Evolutionary conservation across 2,329 filamentous ascomycete genomes (phyloP), one percentile per base, ranked within the genome.

Genomic region (Scedosporium dehoogii): DNA sequence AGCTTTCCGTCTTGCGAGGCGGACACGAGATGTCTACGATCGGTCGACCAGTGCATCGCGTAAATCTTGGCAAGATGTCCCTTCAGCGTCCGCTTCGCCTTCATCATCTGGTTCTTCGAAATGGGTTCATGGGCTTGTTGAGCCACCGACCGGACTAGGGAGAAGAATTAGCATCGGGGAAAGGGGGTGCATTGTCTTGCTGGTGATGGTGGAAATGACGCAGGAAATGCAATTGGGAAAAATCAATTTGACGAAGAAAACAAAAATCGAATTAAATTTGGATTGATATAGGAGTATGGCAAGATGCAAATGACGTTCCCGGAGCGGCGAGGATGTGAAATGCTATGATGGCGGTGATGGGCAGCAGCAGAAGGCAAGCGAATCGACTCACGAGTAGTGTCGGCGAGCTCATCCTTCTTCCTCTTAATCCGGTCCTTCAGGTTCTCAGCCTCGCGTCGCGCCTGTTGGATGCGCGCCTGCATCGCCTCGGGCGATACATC

Each of bases 1-100:
- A 99, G 87, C 82, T 99, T 99, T 75, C 94, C 94, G 72, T 99
- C 94, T 78, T 99, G 94, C 69, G 94, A 99, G 66, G 94, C 94
- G 12, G 94, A 97, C 60, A 99, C 94, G 65, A 97, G 86, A 78
- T 97, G 94, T 76, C 94, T 88, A 73, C 94, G 87, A 78, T 99
- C 94, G 67, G 94, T 99, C 41, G 94, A 97, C 94, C 94, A 99
- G 81, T 99, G 94, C 94, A 99, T 99, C 71, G 94, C 94, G 77
- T 99, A 99, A 72, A 99, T 99, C 81, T 99, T 99, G 71, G 94
- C 94, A 68, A 99, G 80, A 83, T 99, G 94, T 68, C 94, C 94
- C 81, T 97, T 97, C 68, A 99, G 83, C 59, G 92, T 97, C 71
- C 92, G 90, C 81, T 96, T 94, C 67, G 93, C 90, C 83, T 94